Evolutionary conservation across 306 rosid genomes (phyloP), one percentile per base, ranked within the genome.

Genomic region (Casuarina glauca): DNA sequence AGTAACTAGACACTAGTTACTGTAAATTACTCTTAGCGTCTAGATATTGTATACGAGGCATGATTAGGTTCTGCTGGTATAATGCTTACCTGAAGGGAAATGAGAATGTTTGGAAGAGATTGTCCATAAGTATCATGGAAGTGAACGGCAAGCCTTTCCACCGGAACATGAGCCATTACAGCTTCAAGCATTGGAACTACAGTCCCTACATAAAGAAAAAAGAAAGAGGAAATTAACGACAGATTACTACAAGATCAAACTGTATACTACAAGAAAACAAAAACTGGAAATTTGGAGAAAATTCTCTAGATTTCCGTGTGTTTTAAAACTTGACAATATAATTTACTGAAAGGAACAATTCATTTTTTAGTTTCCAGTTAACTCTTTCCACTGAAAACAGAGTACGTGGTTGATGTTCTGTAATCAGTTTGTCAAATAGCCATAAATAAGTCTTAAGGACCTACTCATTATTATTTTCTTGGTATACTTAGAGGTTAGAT

Each of bases 51-150:
- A 68, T 61, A 36, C 1, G 12, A 52, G 62, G 46, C 53, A 45
- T 43, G 49, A 44, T 63, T 69, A 79, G 71, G 13, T 69, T 48
- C 51, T 9, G 36, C 63, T 35, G 38, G 63, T 57, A 54, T 64
- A 80, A 77, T 62, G 78, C 90, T 84, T 88, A 91, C 97, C 86
- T 93, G 97, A 77, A 93, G 96, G 75, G 97, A 91, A 8, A 89
- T 79, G 16, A 93, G 86, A 80, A 93, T 93, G 74, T 93, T 93
- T 69, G 94, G 79, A 80, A 93, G 93, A 71, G 96, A 88, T 83
- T 93, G 97, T 19, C 96, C 97, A 16, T 93, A 93, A 72, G 96
- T 93, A 89, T 93, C 97, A 76, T 93, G 97, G 88, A 91, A 93
- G 87, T 93, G 97, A 75, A 93, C 97, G 32, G 97, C 96, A 72